Evolutionary conservation across 768 basidiomycete genomes (phyloP), one percentile per base, ranked within the genome.

Genomic region (Inosperma sp.): DNA sequence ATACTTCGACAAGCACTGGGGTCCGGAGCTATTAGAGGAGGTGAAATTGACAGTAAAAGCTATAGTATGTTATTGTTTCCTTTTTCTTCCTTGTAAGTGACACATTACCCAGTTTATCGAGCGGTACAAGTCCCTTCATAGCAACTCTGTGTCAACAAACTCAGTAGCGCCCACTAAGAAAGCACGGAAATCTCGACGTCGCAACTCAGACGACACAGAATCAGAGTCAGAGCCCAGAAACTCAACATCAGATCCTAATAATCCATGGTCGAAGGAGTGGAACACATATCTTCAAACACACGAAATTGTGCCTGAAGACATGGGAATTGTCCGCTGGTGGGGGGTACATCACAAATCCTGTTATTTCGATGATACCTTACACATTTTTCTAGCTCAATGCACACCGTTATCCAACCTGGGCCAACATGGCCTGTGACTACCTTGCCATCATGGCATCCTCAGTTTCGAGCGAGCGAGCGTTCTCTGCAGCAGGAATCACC

Each of bases 1-100:
- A 16, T 49, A 55, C 43, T 55, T 55, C 43, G 17, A 16, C 3
- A 44, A 34, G 34, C 13, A 46, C 34, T 55, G 54, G 54, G 37
- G 42, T 26, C 21, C 2, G 5, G 23, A 49, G 4, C 26, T 49
- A 23, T 23, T 26, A 1, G 26, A 17, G 4, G 53, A 49, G 2
- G 53, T 44, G 9, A 41, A 49, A 33, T 14, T 19, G n/a, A 49
- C 41, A 4, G 48, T 54, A 33, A 39, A 54, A 29, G 45, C 19
- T 14, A 54, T 49, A 42, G 53, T 54, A 31, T 48, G 46, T 12
- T 7, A 8, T 12, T 19, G 7, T 22, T 30, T 47, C 10, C 30
- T 8, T 12, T 47, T 8, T 30, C 6, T 8, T 12, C 10, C 22
- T 12, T 25, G n/a, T n/a, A n/a, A 12, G 6, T 8, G 13, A 13